Evolutionary conservation across 768 basidiomycete species (phyloP), one percentile per base, ranked within the genome.

Genomic region (Boletus speciosus): DNA sequence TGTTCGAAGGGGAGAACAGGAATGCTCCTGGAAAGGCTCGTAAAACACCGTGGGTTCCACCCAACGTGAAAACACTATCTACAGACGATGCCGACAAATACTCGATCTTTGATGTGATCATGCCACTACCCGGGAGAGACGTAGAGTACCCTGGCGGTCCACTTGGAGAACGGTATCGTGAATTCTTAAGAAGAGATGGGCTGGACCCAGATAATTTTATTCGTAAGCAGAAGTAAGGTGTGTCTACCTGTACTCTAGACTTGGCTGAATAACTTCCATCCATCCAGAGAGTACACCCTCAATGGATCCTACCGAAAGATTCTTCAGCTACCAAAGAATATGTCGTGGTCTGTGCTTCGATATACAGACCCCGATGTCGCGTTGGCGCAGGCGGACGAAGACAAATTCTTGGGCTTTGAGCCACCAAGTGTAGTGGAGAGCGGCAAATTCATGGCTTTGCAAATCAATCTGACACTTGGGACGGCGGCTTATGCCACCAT

Each of bases 401-500:
- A 98, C 74, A 83, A 82, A 66, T 73, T 98, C 35, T 82, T 98
- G 47, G 85, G 84, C 9, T 85, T 92, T 59, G 86, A 93, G 53
- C 73, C 85, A 6, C 90, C 93, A 9, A 77, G 75, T 1, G 67
- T 83, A 32, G 78, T 75, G 4, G 81, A 84, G 49, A 80, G 88
- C 44, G 95, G 95, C 25, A 86, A 83, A 63, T 96, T 96, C 69
- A 76, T 85, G 70, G 95, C 96, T 5, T 73, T 99, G 35, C 94
- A 95, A 65, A 83, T 99, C 56, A 74, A 85, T 37, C 72, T 98
- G 50, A 83, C 79, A n/a, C 80, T 99, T 15, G 93, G 90, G 14
- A 92, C 93, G 7, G 90, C 93, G 0, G 88, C 93, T 5, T 99
- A 98, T 71, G 97, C 97, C 2, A 99, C 97, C 2, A 99, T 99